phyloP scores from a whole-genome alignment of 257 asterid genomes.

The Parsonsia alboflavescens region DNA sequence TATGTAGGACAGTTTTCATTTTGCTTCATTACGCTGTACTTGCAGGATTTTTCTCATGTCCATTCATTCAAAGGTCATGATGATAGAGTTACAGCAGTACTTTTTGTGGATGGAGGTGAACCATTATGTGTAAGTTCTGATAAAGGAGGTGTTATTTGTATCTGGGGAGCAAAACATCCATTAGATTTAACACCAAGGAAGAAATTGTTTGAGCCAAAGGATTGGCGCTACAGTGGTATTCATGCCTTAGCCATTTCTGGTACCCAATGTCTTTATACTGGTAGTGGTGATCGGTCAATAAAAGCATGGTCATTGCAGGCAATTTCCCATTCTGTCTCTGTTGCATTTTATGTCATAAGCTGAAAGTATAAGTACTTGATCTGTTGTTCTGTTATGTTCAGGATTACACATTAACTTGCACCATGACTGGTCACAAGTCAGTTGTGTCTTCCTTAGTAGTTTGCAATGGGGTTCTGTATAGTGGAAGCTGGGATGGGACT shows the following conservation, averaged over 20 bases:
- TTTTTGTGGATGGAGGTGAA: slow-evolving; percentile 54
- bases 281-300: slow-evolving; percentile 84
- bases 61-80: slow-evolving; percentile 85
- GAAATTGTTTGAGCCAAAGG: slow-evolving; percentile 65
- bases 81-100: slow-evolving; percentile 67
- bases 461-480: slow-evolving; percentile 63
- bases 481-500: slow-evolving; percentile 99
- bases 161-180: slow-evolving; percentile 70
- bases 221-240: slow-evolving; percentile 97
- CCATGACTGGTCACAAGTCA: slow-evolving; percentile 81
- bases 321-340: slow-evolving; percentile 20
- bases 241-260: slow-evolving; percentile 82
- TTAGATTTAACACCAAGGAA: slow-evolving; percentile 41
- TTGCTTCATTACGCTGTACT: slow-evolving; percentile 17
- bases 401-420: slow-evolving; percentile 57
- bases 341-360: slow-evolving; percentile 8
- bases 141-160: slow-evolving; percentile 69
- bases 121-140: slow-evolving; percentile 88
- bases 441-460: slow-evolving; percentile 65
- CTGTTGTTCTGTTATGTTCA: slow-evolving; percentile 18
- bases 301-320: slow-evolving; percentile 97
- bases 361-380: slow-evolving; percentile 12
- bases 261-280: slow-evolving; percentile 60
- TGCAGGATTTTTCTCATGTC: slow-evolving; percentile 64
- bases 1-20: not conserved